Evolutionary conservation across 352 stramenopile genomes (phyloP).

Genomic region (Phytophthora litchii): DNA sequence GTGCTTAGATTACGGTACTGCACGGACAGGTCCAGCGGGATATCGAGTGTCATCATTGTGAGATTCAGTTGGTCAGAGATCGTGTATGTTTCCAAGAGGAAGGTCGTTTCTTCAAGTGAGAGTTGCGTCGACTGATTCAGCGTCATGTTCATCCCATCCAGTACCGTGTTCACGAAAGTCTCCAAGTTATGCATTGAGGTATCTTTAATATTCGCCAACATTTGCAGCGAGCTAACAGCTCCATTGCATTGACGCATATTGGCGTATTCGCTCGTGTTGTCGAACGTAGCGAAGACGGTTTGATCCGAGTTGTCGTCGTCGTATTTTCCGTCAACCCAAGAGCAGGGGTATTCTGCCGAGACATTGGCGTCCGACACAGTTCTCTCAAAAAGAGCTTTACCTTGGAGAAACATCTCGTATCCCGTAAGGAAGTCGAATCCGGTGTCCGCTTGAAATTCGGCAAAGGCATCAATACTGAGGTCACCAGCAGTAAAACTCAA

Average conservation of each 20-base stretch:
- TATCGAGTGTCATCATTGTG: conserved; percentile 43
- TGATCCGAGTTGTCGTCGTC: conserved; percentile 20
- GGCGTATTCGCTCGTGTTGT: conserved; percentile 26
- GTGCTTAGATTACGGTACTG: conserved; percentile 38
- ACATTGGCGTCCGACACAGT: conserved; percentile 44
- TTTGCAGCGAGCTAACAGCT: conserved; percentile 36
- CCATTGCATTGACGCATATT: conserved; percentile 38
- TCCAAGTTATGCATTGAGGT: conserved; percentile 34
- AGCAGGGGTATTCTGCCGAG: conserved; percentile 37
- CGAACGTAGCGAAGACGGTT: conserved; percentile 18
- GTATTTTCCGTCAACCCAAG: conserved; percentile 30
- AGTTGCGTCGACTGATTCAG: conserved; percentile 28
- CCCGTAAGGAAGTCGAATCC: conserved; percentile 30
- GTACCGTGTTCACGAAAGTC: conserved; percentile 23
- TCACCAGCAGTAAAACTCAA: conserved; percentile 23
- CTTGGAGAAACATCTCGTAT: conserved; percentile 53
- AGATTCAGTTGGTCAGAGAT: conserved; percentile 43
- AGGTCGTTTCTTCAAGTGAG: conserved; percentile 21
- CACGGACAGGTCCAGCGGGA: conserved; percentile 27
- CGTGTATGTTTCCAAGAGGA: conserved; percentile 40
- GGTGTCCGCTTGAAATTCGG: conserved; percentile 19
- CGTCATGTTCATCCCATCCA: conserved; percentile 35
- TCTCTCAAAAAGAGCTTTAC: conserved; percentile 46
- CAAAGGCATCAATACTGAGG: conserved; percentile 11
- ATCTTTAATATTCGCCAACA: conserved; percentile 32